These are phyloP conservation scores for Geranium rotundifolium DNA, from an alignment of 345 rosid genomes.

Conservation along the genomic window DNA sequence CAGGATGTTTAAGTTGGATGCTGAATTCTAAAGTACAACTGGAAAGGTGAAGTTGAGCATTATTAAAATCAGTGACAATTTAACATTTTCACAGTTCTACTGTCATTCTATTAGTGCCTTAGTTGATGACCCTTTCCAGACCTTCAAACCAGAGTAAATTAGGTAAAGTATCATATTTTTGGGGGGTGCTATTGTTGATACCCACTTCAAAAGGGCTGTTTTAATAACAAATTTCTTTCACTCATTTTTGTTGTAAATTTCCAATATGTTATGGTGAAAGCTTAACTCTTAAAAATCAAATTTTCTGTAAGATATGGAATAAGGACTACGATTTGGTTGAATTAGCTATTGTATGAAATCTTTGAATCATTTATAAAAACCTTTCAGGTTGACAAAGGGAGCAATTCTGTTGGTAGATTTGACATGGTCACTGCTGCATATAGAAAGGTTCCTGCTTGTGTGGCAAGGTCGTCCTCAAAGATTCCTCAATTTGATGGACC, in stretches of 20 bases:
- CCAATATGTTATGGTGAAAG: not conserved
- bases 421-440: conserved; percentile 7
- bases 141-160: not conserved
- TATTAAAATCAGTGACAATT: not conserved
- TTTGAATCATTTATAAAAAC: conserved; percentile 5
- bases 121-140: not conserved
- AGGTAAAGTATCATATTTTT: not conserved
- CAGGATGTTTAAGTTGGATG: not conserved
- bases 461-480: conserved; percentile 24
- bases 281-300: not conserved
- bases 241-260: not conserved
- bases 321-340: not conserved
- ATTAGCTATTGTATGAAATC: not conserved
- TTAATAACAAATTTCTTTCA: not conserved
- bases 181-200: not conserved
- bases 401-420: conserved; percentile 12
- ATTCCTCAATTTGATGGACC: conserved; percentile 95
- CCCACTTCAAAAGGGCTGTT: not conserved
- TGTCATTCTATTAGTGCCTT: not conserved
- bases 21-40: not conserved
- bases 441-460: conserved; percentile 12
- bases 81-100: not conserved
- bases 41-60: not conserved
- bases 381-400: conserved; percentile 27
- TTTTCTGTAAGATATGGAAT: not conserved